Conservation (phyloP, 352 stramenopile species). For the Globisporangium viniferum region DNA sequence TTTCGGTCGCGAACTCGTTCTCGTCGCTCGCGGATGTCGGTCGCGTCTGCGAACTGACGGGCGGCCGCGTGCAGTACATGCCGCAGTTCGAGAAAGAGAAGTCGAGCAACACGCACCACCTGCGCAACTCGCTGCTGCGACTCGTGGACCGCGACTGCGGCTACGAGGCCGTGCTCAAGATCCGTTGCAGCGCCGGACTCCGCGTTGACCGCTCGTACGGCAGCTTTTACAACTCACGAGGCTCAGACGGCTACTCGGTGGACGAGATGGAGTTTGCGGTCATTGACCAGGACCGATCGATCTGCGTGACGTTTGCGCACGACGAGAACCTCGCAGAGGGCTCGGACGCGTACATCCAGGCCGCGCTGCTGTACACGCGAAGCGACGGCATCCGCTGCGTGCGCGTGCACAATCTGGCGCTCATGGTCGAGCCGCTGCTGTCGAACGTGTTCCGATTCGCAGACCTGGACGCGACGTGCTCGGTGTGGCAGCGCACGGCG, state of each 20-base stretch:
- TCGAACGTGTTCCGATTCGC: slow-evolving; percentile 88
- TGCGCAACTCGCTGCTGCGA: slow-evolving; percentile 68
- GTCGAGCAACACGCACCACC: slow-evolving; percentile 76
- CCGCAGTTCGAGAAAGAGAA: slow-evolving; percentile 86
- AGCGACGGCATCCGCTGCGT: slow-evolving; percentile 85
- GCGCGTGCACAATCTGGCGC: slow-evolving; percentile 88
- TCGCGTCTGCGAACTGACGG: slow-evolving; percentile 81
- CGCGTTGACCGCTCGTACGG: slow-evolving; percentile 85
- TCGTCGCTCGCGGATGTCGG: slow-evolving; percentile 78
- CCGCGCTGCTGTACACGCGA: slow-evolving; percentile 86
- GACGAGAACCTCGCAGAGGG: slow-evolving; percentile 79
- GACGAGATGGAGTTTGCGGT: slow-evolving; percentile 89
- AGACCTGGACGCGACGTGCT: slow-evolving; percentile 85
- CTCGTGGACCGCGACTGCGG: slow-evolving; percentile 72
- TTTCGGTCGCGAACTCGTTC: slow-evolving; percentile 82
- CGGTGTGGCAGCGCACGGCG: slow-evolving; percentile 77
- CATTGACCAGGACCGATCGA: slow-evolving; percentile 82
- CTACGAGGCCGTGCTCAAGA: slow-evolving; percentile 88
- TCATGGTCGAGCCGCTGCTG: slow-evolving; percentile 72
- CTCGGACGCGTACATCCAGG: slow-evolving; percentile 82
- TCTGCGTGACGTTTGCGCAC: slow-evolving; percentile 87
- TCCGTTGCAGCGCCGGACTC: slow-evolving; percentile 79
- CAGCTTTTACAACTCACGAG: slow-evolving; percentile 68
- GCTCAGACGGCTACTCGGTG: slow-evolving; percentile 50
- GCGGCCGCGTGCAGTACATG: slow-evolving; percentile 83